Evolutionary conservation across 306 rosid genomes (phyloP), one percentile per base, ranked within the genome.

Genomic region (Cercis canadensis): DNA sequence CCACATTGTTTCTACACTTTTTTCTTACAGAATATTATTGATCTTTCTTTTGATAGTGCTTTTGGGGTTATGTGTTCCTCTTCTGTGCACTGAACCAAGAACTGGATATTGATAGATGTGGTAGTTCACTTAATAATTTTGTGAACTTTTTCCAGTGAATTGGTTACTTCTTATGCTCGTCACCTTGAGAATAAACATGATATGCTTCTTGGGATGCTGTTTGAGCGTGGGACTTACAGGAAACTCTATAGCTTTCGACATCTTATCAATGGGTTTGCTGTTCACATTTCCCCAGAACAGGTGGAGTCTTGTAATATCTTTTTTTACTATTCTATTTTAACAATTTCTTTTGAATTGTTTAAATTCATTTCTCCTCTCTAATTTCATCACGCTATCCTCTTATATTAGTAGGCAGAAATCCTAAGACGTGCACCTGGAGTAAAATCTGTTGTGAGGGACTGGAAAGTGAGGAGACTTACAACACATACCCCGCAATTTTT

Each of bases 261-360:
- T 89, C 99, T 95, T 77, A 79, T 95, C 78, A 95, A 95, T 82
- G 99, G 99, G 18, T 95, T 95, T 89, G 85, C 99, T 65, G 97
- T 89, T 82, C 93, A 92, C 75, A 77, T 89, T 64, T 81, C 99
- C 14, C 92, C 82, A 7, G 90, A 95, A 67, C 97, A 95, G 99
- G 99, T 95, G 87, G 88, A 84, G 85, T 75, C 70, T 81, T 68
- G 78, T 57, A 76, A 54, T 70, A 65, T 65, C 60, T 40, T 24
- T 24, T 44, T 76, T 78, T 46, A 57, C 65, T 70, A 34, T 37
- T 51, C 39, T 70, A 41, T 64, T 37, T 17, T 52, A 9, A 7
- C 62, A 52, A 10, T 65, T 45, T 29, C 40, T 60, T 76, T 47
- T 66, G 51, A 40, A 51, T 61, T 46, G 15, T 49, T 76, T 11